Conservation (phyloP, 768 basidiomycete species). For the Xerocomellus intermedius region DNA sequence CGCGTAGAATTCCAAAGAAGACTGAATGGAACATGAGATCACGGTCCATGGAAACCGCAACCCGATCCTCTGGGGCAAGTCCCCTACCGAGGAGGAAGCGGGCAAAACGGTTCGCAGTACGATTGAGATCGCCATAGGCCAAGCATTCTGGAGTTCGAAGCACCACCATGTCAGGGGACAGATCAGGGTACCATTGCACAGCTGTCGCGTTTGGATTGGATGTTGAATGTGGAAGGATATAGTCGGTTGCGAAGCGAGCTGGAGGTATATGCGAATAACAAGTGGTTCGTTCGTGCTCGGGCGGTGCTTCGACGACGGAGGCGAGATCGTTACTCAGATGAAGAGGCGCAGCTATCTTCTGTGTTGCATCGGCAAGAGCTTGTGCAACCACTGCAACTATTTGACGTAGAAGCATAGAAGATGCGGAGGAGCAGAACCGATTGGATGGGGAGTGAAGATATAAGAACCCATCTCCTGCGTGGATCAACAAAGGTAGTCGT, state of each 20-base stretch:
- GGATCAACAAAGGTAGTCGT: conserved; percentile 10
- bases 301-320: conserved; percentile 17
- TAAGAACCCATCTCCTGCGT: conserved; percentile 7
- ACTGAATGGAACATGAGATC: conserved; percentile 41
- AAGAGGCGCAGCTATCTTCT: conserved; percentile 8
- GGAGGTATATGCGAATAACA: conserved; percentile 19
- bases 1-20: conserved; percentile 44
- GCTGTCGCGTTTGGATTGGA: conserved; percentile 16
- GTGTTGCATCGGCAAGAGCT: conserved; percentile 1
- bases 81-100: conserved; percentile 40
- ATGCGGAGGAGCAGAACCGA: conserved; percentile 12
- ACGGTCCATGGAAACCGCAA: conserved; percentile 47
- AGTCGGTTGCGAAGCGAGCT: conserved; percentile 25
- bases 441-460: conserved; percentile 14
- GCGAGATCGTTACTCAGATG: conserved; percentile 11
- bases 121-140: conserved; percentile 37
- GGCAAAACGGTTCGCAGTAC: conserved; percentile 39
- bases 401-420: conserved; percentile 19
- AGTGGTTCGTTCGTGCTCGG: conserved; percentile 4
- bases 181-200: conserved; percentile 22
- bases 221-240: conserved; percentile 18
- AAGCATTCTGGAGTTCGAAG: conserved; percentile 7
- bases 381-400: conserved; percentile 8
- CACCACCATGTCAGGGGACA: conserved; percentile 2
- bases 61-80: conserved; percentile 38